Evolutionary conservation across 805 yeast species (phyloP), one percentile per base, ranked within the genome.

Genomic region (Candida takata): DNA sequence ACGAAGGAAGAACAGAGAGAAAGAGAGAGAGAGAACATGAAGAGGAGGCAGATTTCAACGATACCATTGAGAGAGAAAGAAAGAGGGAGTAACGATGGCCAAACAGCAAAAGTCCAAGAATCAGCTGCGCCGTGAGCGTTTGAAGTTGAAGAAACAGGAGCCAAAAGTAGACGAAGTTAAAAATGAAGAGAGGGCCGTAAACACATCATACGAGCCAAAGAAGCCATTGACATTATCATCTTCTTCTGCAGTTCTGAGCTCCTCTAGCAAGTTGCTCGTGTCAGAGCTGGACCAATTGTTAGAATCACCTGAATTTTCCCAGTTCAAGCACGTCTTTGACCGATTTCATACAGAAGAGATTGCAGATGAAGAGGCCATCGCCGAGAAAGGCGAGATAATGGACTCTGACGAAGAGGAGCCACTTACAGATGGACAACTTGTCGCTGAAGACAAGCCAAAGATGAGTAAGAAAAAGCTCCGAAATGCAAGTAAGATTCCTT

Each of bases 401-500:
- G 60, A 58, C 31, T 48, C 57, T 29, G 64, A 58, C 21, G 60
- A 55, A 13, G 52, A 48, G 36, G 26, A 3, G 34, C 40, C 6
- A n/a, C n/a, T n/a, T n/a, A n/a, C n/a, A n/a, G 43, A 38, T 7
- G 41, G 42, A 5, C 49, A 41, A n/a, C 35, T 23, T 4, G 33
- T 13, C n/a, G 8, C 12, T 2, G 3, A 18, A 14, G 24, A 15
- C 13, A 21, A 24, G 17, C 15, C 25, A 52, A n/a, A 51, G 44
- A 41, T 69, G 4, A 61, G 76, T 12, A 74, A 69, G 38, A 66
- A 74, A 36, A 78, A 80, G 51, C 60, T 66, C 18, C 65, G 77
- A 29, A 67, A 67, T 41, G 50, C 58, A 31, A 65, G 69, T 34
- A 78, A 79, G 46, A 71, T 85, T 1, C 72, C 92, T 1, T 57